Evolutionary conservation across 2,329 filamentous ascomycete genomes (phyloP).

Genomic region (Dactylellina drechsleri): DNA sequence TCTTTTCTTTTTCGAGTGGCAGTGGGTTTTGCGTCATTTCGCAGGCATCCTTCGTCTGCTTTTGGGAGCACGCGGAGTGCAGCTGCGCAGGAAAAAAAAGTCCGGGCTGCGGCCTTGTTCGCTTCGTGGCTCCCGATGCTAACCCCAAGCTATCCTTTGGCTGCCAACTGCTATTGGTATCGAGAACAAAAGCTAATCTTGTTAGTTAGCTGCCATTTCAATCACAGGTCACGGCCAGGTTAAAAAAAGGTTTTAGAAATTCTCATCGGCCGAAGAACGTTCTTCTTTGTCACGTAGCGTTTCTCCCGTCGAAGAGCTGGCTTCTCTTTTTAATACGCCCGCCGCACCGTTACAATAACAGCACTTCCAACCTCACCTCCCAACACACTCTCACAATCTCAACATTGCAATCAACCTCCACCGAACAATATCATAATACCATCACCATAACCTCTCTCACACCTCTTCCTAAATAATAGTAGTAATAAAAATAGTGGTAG

Average conservation of each 20-base stretch:
- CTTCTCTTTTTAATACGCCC: constrained; percentile 33
- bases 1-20: constrained; percentile 10
- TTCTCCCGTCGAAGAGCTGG: not conserved
- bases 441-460: not conserved
- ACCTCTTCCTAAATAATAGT: not conserved
- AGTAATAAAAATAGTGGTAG: not conserved
- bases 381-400: constrained; percentile 2
- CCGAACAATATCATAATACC: too few species aligned
- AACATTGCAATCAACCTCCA: too few species aligned
- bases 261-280: constrained; percentile 53
- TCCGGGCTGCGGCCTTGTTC: constrained; percentile 38
- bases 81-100: not conserved
- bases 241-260: not conserved
- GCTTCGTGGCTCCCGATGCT: constrained; percentile 53
- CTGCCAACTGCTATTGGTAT: not conserved
- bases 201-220: constrained; percentile 44
- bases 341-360: not conserved
- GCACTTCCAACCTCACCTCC: constrained; percentile 8
- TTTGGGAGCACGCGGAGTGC: not conserved
- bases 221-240: constrained; percentile 26
- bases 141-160: constrained; percentile 4
- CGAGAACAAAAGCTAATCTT: not conserved
- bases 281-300: constrained; percentile 29
- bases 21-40: constrained; percentile 27
- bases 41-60: not conserved